A percentile compares a stretch with the other conserved stretches of the same genome.
These are phyloP conservation scores for Coffea canephora DNA, from an alignment of 257 asterid genomes.

Conservation along the genomic window DNA sequence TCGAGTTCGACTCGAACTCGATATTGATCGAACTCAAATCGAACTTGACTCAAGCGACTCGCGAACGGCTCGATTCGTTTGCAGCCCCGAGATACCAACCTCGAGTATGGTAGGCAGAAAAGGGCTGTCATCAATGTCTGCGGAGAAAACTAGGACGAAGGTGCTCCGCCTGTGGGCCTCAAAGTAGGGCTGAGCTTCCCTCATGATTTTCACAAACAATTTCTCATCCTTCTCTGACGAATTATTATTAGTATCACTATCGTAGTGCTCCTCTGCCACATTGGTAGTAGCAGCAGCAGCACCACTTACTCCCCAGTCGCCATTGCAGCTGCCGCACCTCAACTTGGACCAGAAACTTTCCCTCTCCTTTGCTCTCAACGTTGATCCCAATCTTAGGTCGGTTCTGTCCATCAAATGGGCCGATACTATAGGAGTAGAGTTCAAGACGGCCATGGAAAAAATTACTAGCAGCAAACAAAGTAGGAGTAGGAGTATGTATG, in stretches of 20 bases:
- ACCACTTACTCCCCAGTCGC: neutral
- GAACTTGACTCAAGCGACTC: too few species aligned
- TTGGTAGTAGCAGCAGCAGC: neutral
- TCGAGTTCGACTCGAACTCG: too few species aligned
- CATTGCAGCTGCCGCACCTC: conserved; percentile 8
- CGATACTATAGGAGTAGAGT: conserved; percentile 13
- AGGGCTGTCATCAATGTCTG: conserved; percentile 42
- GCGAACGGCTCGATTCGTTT: too few species aligned
- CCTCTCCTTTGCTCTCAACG: neutral
- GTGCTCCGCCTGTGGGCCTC: conserved; percentile 51
- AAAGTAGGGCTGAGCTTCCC: conserved; percentile 57
- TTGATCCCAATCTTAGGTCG: neutral
- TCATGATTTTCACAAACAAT: conserved; percentile 45
- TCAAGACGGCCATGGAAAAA: conserved; percentile 23
- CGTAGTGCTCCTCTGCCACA: neutral
- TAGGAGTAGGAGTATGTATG: too few species aligned
- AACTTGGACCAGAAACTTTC: neutral
- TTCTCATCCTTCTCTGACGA: conserved; percentile 11
- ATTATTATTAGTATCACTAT: conserved; percentile 1
- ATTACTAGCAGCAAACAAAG: too few species aligned
- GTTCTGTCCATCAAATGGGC: neutral
- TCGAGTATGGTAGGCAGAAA: conserved; percentile 39
- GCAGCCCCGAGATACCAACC: conserved; percentile 23
- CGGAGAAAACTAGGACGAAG: conserved; percentile 49
- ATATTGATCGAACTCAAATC: too few species aligned